Evolutionary conservation across 2,329 filamentous ascomycete species (phyloP).

Genomic region (Xylariaceae sp.): DNA sequence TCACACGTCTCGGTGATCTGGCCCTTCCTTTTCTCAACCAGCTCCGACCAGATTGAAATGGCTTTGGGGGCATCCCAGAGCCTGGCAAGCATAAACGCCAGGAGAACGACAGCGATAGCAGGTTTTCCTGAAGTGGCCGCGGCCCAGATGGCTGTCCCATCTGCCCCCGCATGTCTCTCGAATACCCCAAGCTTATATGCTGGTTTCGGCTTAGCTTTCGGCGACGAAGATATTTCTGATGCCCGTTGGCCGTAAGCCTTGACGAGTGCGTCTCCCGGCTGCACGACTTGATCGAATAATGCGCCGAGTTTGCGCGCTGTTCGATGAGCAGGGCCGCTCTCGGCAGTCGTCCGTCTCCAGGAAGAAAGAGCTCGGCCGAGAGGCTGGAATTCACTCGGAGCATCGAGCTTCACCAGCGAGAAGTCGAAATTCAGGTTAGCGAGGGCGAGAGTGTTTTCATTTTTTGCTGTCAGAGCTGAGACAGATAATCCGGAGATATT

Average conservation of each 20-base stretch:
- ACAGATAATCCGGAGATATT: too few species aligned
- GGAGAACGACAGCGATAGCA: neutral
- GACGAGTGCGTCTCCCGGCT: neutral
- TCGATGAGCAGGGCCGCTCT: neutral
- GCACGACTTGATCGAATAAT: neutral
- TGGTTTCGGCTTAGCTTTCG: neutral
- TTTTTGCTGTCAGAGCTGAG: too few species aligned
- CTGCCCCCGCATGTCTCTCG: neutral
- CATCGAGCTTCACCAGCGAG: neutral
- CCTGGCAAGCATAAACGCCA: neutral
- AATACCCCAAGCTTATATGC: neutral
- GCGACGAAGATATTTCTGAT: neutral
- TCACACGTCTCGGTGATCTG: neutral
- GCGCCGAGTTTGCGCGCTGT: conserved; percentile 3
- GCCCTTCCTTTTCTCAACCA: neutral
- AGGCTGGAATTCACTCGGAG: conserved; percentile 1
- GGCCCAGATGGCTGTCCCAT: conserved; percentile 1
- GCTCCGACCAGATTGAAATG: neutral
- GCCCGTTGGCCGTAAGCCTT: conserved; percentile 1
- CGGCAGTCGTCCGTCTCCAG: neutral
- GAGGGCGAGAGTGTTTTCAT: conserved; percentile 1
- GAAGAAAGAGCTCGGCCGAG: neutral
- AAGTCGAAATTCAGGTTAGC: conserved; percentile 4
- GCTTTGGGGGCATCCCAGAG: neutral
- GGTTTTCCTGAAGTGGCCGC: neutral